Base-by-base conservation (phyloP, 2,329 filamentous ascomycete species). In the Verticillium nonalfalfae region DNA sequence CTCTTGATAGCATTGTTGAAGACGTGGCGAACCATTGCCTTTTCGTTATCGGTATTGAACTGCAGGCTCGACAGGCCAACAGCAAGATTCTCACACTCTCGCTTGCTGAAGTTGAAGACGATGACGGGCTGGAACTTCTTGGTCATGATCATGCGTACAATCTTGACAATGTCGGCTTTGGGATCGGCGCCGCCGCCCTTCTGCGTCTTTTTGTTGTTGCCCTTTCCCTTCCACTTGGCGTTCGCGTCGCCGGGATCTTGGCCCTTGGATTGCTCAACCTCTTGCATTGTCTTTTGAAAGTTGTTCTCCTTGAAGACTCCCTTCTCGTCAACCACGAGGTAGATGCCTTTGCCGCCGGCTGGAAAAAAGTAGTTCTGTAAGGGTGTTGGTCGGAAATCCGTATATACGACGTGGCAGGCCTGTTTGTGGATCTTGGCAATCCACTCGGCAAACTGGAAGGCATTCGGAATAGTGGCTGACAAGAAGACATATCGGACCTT, bases 381-480 rank as follows among this genome's bases (percentile, higher is more conserved):
- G 1, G 95, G 95, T 0, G 95, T 99, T 21, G 95, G 95, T 72
- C 95, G 87, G 81, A 98, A 99, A 77, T 99, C 94, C 59, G 95
- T 99, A 76, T 99, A 99, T 3, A 99, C 95, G 65, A 99, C 96
- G 81, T 99, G 96, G 68, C 95, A 99, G 7, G 95, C 94, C 72
- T 99, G 96, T 66, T 91, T 90, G 74, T 99, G 96, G 62, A 94
- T 98, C 78, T 98, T 98, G 68, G 91, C 93, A 70, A 99, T 96
- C 95, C 95, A 99, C 75, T 99, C 94, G 68, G 95, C 95, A 70
- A 99, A 99, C 75, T 99, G 95, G 85, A 98, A 97, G 59, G 95
- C 93, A 72, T 99, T 99, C 60, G 95, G 95, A 65, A 99, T 99
- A 1, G 96, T 99, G 65, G 95, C 95, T 36, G 96, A 99, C 63